Conservation (phyloP, 306 rosid species). For the cucumber (Cucumis sativus) region Cucumber_9930_V3 NC_026659.2:24123001-24123500, state of each 20-base stretch:
- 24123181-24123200: not conserved
- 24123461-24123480: too few species aligned
- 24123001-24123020: not conserved
- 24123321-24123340: not conserved
- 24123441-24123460: too few species aligned
- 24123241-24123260: not conserved
- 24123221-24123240: not conserved
- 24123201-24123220: not conserved
- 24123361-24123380: not conserved
- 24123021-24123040: not conserved
- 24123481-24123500: too few species aligned
- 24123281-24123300: not conserved
- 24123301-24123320: not conserved
- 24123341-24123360: not conserved
- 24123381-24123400: not conserved
- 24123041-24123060: not conserved
- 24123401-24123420: too few species aligned
- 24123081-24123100: not conserved
- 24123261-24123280: not conserved
- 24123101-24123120: not conserved
- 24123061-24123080: not conserved
- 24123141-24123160: not conserved
- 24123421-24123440: too few species aligned
- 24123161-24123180: not conserved
- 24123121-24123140: not conserved